Evolutionary conservation across 495 filamentous ascomycete species (phyloP), one percentile per base, ranked within the genome.

Genomic region (Aspergillus bridgeri): DNA sequence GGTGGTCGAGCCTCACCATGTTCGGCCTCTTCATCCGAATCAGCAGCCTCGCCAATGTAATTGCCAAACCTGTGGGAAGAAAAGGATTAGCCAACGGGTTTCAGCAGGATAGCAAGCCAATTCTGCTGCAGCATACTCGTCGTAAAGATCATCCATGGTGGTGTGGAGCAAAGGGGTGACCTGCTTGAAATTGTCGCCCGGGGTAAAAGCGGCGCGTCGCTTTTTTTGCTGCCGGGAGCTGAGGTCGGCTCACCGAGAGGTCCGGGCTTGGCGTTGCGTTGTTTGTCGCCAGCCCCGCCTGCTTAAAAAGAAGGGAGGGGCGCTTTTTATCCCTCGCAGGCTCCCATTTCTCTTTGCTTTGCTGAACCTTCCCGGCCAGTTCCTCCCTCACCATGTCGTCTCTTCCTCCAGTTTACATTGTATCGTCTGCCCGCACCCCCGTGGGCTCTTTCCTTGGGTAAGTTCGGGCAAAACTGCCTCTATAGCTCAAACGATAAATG

Each of bases 401-500:
- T 47, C 82, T 89, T 60, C 86, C 90, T 62, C 80, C 90, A 23
- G 94, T 98, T 52, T 98, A 98, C 77, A 97, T 98, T 71, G 91
- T 97, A 63, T 92, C 93, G 46, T 85, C 87, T 61, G 89, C 86
- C 62, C 85, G 94, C 70, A 98, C 94, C 45, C 94, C 94, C 44
- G 81, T 96, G 62, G 94, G 94, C 65, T 89, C 88, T 52, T 98
- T 98, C 74, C 83, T 93, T 59, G 94, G 94, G 92, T 96, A 72
- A 73, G 81, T 38, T 9, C 13, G 11, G 3, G 7, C 11, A 15
- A 38, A 75, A 51, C 58, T 51, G 19, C 45, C 74, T 48, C 6
- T 55, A 29, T 29, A 29, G 11, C 6, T 9, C 11, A 29, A 29
- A 29, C 18, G 9, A 5, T 11, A 38, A 11, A 44, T n/a, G 5